Conservation (phyloP, 2,329 filamentous ascomycete species). For the Ophiostoma montium region DNA sequence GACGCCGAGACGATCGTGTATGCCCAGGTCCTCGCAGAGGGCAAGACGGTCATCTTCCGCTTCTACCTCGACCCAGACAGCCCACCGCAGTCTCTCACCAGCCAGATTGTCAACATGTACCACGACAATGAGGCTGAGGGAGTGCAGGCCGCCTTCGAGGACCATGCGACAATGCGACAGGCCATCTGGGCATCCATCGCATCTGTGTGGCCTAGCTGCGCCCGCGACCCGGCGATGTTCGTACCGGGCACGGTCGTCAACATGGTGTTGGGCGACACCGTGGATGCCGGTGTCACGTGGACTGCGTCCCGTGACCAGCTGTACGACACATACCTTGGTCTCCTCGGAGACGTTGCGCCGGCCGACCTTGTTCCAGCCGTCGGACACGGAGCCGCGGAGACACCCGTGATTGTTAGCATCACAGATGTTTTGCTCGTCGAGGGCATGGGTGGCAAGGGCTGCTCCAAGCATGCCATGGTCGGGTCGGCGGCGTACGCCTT, state of each 20-base stretch:
- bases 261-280: not conserved
- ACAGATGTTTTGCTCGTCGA: not conserved
- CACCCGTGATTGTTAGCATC: constrained; percentile 1
- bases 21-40: not conserved
- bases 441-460: constrained; percentile 2
- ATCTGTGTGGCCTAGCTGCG: constrained; percentile 1
- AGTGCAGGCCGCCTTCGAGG: not conserved
- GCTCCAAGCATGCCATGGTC: not conserved
- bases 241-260: constrained; percentile 2
- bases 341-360: not conserved
- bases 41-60: not conserved
- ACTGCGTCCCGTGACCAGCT: not conserved
- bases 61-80: not conserved
- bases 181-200: not conserved
- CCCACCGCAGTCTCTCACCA: not conserved
- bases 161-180: not conserved
- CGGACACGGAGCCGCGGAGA: not conserved
- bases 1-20: not conserved
- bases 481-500: not conserved
- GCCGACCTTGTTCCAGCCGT: not conserved
- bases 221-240: not conserved
- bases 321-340: not conserved
- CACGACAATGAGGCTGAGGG: not conserved
- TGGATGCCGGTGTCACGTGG: not conserved
- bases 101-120: not conserved